Conservation (phyloP, 2,329 filamentous ascomycete genomes). For the Fusarium bulbicola region DNA sequence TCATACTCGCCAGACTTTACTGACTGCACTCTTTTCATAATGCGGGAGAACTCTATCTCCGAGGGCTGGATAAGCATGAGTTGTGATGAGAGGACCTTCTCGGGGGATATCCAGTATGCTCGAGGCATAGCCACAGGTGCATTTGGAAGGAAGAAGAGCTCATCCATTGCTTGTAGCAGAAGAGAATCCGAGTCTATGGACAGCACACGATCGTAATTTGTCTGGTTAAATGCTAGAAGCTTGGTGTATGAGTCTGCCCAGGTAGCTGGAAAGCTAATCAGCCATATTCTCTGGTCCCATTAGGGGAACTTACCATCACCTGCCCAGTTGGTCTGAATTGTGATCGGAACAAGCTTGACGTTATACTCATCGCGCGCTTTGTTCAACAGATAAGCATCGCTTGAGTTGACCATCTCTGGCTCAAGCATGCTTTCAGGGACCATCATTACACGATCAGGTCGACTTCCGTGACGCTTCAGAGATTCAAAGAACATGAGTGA, state of each 20-base stretch:
- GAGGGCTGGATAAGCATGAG: conserved; percentile 69
- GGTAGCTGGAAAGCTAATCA: conserved; percentile 49
- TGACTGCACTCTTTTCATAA: conserved; percentile 43
- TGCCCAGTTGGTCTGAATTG: conserved; percentile 48
- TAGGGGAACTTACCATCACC: conserved; percentile 45
- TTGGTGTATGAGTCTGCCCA: conserved; percentile 75
- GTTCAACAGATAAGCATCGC: conserved; percentile 48
- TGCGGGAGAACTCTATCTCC: conserved; percentile 55
- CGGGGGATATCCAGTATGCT: conserved; percentile 73
- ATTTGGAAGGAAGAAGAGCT: conserved; percentile 73
- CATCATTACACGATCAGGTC: conserved; percentile 56
- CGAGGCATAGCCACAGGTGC: conserved; percentile 72
- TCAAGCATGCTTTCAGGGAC: conserved; percentile 53
- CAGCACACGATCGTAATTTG: conserved; percentile 60
- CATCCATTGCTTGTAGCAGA: conserved; percentile 71
- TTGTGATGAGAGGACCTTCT: conserved; percentile 64
- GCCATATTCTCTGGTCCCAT: neutral
- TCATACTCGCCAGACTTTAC: conserved; percentile 58
- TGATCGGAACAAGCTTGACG: conserved; percentile 54
- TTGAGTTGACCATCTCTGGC: conserved; percentile 35
- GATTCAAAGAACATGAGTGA: conserved; percentile 60
- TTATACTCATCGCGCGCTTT: conserved; percentile 55
- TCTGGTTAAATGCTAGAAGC: conserved; percentile 73
- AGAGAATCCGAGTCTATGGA: conserved; percentile 71
- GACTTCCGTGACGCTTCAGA: conserved; percentile 51